Percentiles rank a stretch among this genome's conserved stretches.
These are phyloP conservation scores for Gremmenia infestans DNA, from an alignment of 2,329 filamentous ascomycete species.

Conservation along the genomic window DNA sequence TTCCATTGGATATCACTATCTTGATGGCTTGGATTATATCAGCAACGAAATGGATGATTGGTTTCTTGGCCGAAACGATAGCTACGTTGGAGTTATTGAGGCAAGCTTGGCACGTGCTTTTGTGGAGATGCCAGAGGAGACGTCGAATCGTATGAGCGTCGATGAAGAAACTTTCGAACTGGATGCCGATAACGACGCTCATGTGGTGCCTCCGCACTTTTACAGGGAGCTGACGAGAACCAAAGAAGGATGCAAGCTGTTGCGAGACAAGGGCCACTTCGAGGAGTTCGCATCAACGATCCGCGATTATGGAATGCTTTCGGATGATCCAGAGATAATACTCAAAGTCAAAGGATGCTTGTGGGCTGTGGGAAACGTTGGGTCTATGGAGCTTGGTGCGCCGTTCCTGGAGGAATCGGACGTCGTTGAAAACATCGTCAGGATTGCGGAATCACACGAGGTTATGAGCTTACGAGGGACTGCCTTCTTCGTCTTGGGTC, in stretches of 20 bases:
- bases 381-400: slow-evolving; percentile 94
- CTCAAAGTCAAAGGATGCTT: slow-evolving; percentile 94
- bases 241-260: slow-evolving; percentile 81
- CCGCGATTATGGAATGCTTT: slow-evolving; percentile 77
- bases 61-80: slow-evolving; percentile 95
- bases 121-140: slow-evolving; percentile 41
- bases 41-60: slow-evolving; percentile 99
- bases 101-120: slow-evolving; percentile 90
- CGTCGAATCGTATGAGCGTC: slow-evolving; percentile 29
- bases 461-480: slow-evolving; percentile 93
- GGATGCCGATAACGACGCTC: slow-evolving; percentile 40
- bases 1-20: slow-evolving; percentile 94
- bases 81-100: slow-evolving; percentile 91
- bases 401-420: slow-evolving; percentile 89
- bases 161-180: slow-evolving; percentile 38
- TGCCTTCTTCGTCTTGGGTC: slow-evolving; percentile 89
- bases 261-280: slow-evolving; percentile 93
- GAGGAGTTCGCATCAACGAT: slow-evolving; percentile 89
- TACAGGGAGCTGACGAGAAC: slow-evolving; percentile 93
- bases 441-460: slow-evolving; percentile 81
- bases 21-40: slow-evolving; percentile 96
- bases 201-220: slow-evolving; percentile 86
- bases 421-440: slow-evolving; percentile 80
- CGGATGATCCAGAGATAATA: slow-evolving; percentile 77
- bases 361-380: slow-evolving; percentile 97